phyloP scores from a whole-genome alignment of 495 filamentous ascomycete genomes.

The Penicillium cataractarum region DNA sequence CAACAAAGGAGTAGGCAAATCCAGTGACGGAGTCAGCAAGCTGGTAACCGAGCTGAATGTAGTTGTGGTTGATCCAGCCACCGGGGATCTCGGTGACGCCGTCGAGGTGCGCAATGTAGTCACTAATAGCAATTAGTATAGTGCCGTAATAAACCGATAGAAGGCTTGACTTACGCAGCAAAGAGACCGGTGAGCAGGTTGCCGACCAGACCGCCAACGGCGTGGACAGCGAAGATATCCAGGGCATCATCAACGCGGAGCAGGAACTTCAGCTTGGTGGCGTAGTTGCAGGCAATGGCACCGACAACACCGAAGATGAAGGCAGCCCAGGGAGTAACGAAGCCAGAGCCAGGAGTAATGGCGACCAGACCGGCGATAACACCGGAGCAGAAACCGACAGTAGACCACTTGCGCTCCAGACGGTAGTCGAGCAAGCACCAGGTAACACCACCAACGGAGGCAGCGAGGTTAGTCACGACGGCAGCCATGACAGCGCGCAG shows the following conservation, averaged over 20 bases:
- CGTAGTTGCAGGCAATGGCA: conserved; percentile 87
- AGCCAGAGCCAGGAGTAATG: conserved; percentile 91
- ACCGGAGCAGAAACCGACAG: conserved; percentile 95
- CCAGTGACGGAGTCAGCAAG: conserved; percentile 85
- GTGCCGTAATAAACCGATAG: too few relatives aligned
- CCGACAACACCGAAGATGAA: conserved; percentile 86
- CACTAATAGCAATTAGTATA: conserved; percentile 47
- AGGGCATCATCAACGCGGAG: conserved; percentile 85
- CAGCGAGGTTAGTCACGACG: conserved; percentile 59
- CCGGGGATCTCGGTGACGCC: conserved; percentile 70
- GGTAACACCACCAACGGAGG: conserved; percentile 79
- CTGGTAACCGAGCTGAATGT: conserved; percentile 86
- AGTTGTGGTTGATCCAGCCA: conserved; percentile 91
- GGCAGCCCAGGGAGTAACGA: conserved; percentile 90
- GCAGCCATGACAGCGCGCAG: conserved; percentile 70
- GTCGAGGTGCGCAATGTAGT: conserved; percentile 91
- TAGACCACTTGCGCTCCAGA: conserved; percentile 94
- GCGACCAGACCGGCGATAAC: conserved; percentile 90
- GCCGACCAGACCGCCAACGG: conserved; percentile 83
- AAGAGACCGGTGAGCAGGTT: conserved; percentile 92
- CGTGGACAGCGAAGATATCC: conserved; percentile 94
- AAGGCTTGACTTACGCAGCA: conserved; percentile 73
- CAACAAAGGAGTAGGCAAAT: conserved; percentile 82
- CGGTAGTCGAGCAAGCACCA: conserved; percentile 97
- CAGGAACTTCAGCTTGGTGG: conserved; percentile 93